Percentiles rank a stretch among this genome's conserved stretches.
These are phyloP conservation scores for Trypanosoma caninum DNA, from an alignment of 208 protist species.

Conservation along the genomic window DNA sequence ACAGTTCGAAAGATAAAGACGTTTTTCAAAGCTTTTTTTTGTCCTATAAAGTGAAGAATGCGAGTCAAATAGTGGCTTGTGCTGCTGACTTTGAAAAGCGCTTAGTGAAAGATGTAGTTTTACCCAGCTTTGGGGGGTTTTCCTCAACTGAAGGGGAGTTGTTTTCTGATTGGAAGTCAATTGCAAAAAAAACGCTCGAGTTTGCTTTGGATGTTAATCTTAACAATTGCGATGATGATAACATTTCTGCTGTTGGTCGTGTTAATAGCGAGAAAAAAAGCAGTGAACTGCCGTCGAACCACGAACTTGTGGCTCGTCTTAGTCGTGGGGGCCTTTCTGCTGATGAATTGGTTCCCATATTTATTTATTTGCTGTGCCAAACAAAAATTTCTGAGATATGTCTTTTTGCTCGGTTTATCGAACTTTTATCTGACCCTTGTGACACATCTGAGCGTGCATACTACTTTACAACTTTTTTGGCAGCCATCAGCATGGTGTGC, in stretches of 20 bases:
- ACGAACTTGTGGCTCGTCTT: neutral
- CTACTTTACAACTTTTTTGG: slow-evolving; percentile 23
- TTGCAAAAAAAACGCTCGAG: no score
- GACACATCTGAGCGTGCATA: slow-evolving; percentile 24
- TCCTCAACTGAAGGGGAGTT: no score
- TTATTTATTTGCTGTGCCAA: slow-evolving; percentile 23
- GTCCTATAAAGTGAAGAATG: no score
- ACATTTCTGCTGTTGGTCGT: neutral
- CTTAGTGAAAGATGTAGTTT: no score
- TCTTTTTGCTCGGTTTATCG: slow-evolving; percentile 7
- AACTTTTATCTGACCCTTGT: slow-evolving; percentile 8
- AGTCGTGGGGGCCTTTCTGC: neutral
- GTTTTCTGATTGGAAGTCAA: no score
- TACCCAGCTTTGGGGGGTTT: no score
- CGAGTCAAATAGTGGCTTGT: no score
- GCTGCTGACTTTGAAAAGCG: no score
- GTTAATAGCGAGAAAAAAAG: neutral
- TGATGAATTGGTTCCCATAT: slow-evolving; percentile 24
- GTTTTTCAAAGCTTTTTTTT: no score
- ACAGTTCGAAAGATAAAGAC: no score
- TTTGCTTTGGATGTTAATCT: no score
- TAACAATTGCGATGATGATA: no score
- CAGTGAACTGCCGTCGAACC: neutral
- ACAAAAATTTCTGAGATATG: slow-evolving; percentile 12
- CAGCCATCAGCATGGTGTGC: slow-evolving; percentile 19